A percentile compares a stretch with the other conserved stretches of the same genome.
phyloP scores from a whole-genome alignment of 768 basidiomycete species.

The Hirschioporus abietinus region DNA sequence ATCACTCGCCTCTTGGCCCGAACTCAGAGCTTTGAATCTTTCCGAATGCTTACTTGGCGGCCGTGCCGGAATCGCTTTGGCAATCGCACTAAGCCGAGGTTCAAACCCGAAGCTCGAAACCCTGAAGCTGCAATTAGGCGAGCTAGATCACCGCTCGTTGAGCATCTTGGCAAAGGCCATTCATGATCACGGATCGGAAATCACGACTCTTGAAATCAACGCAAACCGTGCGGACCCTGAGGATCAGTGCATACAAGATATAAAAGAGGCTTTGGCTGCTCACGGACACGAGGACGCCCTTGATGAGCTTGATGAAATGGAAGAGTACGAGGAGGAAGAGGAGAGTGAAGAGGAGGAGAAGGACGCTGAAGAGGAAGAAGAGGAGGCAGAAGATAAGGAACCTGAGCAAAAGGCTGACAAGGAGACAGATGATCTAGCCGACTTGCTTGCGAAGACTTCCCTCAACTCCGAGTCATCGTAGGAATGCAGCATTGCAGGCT shows the following conservation, averaged over 20 bases:
- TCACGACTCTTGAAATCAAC: conserved; percentile 78
- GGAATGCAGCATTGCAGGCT: background rate
- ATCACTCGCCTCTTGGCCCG: conserved; percentile 63
- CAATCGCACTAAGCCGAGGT: conserved; percentile 58
- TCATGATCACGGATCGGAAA: conserved; percentile 44
- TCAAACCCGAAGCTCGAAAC: conserved; percentile 69
- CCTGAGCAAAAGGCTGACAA: conserved; percentile 20
- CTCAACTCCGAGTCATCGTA: background rate
- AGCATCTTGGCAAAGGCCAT: conserved; percentile 64
- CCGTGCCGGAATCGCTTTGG: conserved; percentile 67
- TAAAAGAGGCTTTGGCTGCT: conserved; percentile 32
- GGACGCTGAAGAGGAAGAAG: conserved; percentile 22
- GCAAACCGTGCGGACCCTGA: conserved; percentile 53
- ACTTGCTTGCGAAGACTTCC: conserved; percentile 50
- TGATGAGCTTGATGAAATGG: conserved; percentile 60
- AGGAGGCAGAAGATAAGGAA: conserved; percentile 11
- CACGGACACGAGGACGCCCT: conserved; percentile 37
- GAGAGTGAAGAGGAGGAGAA: conserved; percentile 25
- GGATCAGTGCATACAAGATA: conserved; percentile 37
- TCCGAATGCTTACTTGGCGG: conserved; percentile 87
- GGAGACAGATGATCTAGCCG: conserved; percentile 54
- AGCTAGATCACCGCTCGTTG: conserved; percentile 69
- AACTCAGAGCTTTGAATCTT: conserved; percentile 75
- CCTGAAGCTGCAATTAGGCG: conserved; percentile 88
- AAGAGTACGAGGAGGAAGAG: conserved; percentile 52